Conservation (phyloP, 2,329 filamentous ascomycete genomes). For the Beauveria scarabaeidicola region DNA sequence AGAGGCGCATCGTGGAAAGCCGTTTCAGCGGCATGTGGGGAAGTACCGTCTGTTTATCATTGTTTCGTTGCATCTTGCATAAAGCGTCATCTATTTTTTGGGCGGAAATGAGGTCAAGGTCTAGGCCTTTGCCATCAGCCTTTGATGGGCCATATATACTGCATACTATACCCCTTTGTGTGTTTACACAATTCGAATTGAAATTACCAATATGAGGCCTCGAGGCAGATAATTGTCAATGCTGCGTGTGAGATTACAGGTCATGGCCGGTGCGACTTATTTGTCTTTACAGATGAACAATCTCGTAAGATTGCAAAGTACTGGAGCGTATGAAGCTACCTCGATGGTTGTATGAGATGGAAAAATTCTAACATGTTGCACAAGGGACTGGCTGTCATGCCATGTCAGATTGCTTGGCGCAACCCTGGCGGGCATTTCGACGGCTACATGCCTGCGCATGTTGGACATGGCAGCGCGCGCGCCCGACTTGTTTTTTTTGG, state of each 20-base stretch:
- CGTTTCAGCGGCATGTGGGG: background rate
- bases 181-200: background rate
- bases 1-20: background rate
- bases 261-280: background rate
- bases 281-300: background rate
- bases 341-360: background rate
- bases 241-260: background rate
- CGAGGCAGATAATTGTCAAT: background rate
- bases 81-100: background rate
- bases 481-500: no score
- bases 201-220: background rate
- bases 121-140: background rate
- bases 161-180: conserved; percentile 1
- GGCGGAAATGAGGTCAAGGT: background rate
- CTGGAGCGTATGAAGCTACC: background rate
- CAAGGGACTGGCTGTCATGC: background rate
- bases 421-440: background rate
- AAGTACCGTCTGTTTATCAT: background rate
- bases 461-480: background rate
- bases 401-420: background rate
- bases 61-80: conserved; percentile 2
- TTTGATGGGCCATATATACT: background rate
- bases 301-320: background rate
- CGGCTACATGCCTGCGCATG: background rate
- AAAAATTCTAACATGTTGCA: background rate